Conservation (phyloP, 495 filamentous ascomycete genomes). For the Tuber microsphaerosporum region DNA sequence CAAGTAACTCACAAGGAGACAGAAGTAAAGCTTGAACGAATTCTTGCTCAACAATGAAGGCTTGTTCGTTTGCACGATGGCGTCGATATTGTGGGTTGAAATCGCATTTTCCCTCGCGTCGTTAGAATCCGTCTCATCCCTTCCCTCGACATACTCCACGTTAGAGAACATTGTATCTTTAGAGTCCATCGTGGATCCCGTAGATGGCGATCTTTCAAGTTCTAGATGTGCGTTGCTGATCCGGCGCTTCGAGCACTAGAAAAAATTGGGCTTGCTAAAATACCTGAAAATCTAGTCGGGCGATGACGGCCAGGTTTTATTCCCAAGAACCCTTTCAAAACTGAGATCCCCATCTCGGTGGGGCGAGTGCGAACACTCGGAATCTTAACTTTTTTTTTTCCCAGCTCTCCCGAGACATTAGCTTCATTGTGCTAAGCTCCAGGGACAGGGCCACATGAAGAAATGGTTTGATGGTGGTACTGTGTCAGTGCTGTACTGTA, state of each 20-base stretch:
- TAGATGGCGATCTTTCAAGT: not conserved
- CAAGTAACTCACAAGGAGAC: slow-evolving; percentile 46
- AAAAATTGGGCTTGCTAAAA: not conserved
- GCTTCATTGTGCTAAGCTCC: not conserved
- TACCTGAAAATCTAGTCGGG: not conserved
- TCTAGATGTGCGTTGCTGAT: not conserved
- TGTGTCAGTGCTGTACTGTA: too few species aligned
- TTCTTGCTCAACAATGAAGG: slow-evolving; percentile 45
- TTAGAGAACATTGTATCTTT: slow-evolving; percentile 5
- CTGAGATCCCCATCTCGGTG: not conserved
- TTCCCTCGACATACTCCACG: slow-evolving; percentile 1
- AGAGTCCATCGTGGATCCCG: slow-evolving; percentile 12
- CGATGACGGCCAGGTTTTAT: not conserved
- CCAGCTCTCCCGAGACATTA: not conserved
- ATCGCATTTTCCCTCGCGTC: slow-evolving; percentile 28
- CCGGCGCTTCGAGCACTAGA: not conserved
- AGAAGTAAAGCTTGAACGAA: slow-evolving; percentile 49
- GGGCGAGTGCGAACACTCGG: not conserved
- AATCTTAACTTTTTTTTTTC: not conserved
- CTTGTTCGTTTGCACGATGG: slow-evolving; percentile 43
- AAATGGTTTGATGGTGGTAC: not conserved
- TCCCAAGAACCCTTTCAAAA: not conserved
- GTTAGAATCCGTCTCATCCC: not conserved
- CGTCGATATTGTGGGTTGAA: slow-evolving; percentile 46
- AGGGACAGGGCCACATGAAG: not conserved